These are phyloP conservation scores for Neofusicoccum laricinum DNA, from an alignment of 2,329 filamentous ascomycete species.

Conservation along the genomic window DNA sequence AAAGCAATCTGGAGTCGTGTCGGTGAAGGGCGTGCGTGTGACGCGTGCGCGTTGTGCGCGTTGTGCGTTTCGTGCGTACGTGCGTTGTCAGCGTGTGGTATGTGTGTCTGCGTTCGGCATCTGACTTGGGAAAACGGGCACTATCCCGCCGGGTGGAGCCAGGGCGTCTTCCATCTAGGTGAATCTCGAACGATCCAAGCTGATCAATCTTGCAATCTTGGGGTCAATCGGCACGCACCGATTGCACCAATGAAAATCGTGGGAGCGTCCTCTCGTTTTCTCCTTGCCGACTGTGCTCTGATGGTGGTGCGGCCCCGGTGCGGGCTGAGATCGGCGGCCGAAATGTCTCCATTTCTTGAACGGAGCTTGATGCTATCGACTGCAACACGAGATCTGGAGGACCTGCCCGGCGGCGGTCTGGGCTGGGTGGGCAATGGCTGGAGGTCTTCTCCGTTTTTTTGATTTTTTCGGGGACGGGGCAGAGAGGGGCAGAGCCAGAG, in stretches of 20 bases:
- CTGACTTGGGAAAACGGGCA: neutral
- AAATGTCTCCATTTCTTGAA: neutral
- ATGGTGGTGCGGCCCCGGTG: neutral
- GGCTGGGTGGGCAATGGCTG: neutral
- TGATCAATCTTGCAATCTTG: slow-evolving; percentile 8
- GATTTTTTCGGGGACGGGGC: neutral
- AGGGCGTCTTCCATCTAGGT: neutral
- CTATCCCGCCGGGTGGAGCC: too few relatives aligned
- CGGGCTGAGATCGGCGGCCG: neutral
- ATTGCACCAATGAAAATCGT: neutral
- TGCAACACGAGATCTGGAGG: neutral
- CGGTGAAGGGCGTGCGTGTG: too few relatives aligned
- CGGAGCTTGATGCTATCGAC: too few relatives aligned
- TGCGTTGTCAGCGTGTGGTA: neutral
- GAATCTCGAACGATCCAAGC: slow-evolving; percentile 9
- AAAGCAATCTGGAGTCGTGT: neutral
- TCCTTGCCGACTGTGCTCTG: neutral
- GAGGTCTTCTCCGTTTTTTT: slow-evolving; percentile 7
- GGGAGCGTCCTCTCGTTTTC: neutral
- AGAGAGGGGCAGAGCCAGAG: too few relatives aligned
- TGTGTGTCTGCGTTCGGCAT: neutral
- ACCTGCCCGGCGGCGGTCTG: slow-evolving; percentile 1
- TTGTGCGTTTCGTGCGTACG: neutral
- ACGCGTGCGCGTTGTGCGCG: too few relatives aligned
- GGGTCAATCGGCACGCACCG: neutral